Base-by-base conservation (phyloP, 441 rosid species). In the Pelargonium myrrhifolium region DNA sequence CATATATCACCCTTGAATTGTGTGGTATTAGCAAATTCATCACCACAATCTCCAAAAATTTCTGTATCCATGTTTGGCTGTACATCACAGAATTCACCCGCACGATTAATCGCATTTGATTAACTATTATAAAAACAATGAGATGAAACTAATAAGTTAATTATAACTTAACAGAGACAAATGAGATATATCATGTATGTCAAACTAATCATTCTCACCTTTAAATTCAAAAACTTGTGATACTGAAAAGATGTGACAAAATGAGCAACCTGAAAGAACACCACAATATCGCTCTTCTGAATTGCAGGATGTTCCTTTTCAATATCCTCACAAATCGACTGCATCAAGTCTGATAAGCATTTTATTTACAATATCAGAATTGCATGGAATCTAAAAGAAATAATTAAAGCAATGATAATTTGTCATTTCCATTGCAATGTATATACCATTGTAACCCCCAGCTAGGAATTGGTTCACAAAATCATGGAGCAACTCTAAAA, bases 391-490 rank as follows among this genome's bases (percentile, higher is more conserved):
- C 20, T 5, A 47, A 17, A 4, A 17, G 51, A 65, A 14, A 42
- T 14, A 56, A 40, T 17, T 26, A 67, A 76, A 71, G 39, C 22
- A 21, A 9, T 26, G 56, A 45, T 6, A 64, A 45, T 8, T n/a
- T 56, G 59, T 37, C 4, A 26, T 26, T 35, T 14, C 67, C 64
- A 74, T 70, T 76, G 39, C 58, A 58, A 71, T 56, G 61, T 39
- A 72, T 62, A 22, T 87, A 92, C 99, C 96, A 80, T 88, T 95
- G 80, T 89, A 95, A 64, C 96, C 90, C 63, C 98, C 93, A 31
- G 89, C 82, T 64, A 95, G 77, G 80, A 92, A 87, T 78, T 92
- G 97, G 70, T 81, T 83, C 73, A 89, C 65, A 77, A 95, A 89
- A 82, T 86, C 92, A 80, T 89, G 90, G 75, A 92, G 83, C 83